Percentiles rank a stretch among this genome's conserved stretches.
Conservation (phyloP, 768 basidiomycete genomes). For the Botryobasidium botryosum region DNA sequence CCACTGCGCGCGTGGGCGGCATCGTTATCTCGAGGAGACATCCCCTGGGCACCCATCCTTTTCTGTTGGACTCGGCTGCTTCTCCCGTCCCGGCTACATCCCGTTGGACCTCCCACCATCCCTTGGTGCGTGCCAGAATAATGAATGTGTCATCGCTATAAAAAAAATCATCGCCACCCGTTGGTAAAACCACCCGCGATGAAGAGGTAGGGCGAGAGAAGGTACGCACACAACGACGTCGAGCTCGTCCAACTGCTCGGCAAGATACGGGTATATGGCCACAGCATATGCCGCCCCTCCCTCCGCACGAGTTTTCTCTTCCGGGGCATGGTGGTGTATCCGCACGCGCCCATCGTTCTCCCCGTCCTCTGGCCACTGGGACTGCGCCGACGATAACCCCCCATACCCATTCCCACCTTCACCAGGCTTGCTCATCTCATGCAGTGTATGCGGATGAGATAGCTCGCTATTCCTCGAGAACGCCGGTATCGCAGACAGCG, state of each 20-base stretch:
- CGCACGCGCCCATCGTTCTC: constrained; percentile 12
- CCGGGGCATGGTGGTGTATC: constrained; percentile 14
- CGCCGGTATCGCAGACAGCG: too few relatives aligned
- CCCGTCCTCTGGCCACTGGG: constrained; percentile 18
- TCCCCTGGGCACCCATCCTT: constrained; percentile 97
- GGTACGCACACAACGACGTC: constrained; percentile 84
- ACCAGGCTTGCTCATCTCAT: constrained; percentile 17
- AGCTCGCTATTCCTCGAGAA: constrained; percentile 16
- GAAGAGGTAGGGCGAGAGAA: constrained; percentile 1
- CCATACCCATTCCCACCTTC: too few relatives aligned
- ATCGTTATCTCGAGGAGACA: constrained; percentile 87
- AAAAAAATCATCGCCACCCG: neutral
- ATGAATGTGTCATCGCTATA: constrained; percentile 81
- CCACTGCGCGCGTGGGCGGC: constrained; percentile 75
- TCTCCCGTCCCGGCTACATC: constrained; percentile 74
- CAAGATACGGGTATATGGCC: constrained; percentile 97
- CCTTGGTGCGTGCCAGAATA: constrained; percentile 83
- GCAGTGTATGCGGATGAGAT: constrained; percentile 21
- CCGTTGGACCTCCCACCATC: constrained; percentile 98
- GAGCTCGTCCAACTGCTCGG: constrained; percentile 96
- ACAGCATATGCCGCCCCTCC: constrained; percentile 88
- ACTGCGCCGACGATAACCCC: too few relatives aligned
- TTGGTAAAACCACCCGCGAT: too few relatives aligned
- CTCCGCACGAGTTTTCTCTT: constrained; percentile 14
- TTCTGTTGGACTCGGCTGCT: constrained; percentile 61